A percentile compares a stretch with the other conserved stretches of the same genome.
phyloP scores from a whole-genome alignment of 768 basidiomycete genomes.

The Mycena belliarum region DNA sequence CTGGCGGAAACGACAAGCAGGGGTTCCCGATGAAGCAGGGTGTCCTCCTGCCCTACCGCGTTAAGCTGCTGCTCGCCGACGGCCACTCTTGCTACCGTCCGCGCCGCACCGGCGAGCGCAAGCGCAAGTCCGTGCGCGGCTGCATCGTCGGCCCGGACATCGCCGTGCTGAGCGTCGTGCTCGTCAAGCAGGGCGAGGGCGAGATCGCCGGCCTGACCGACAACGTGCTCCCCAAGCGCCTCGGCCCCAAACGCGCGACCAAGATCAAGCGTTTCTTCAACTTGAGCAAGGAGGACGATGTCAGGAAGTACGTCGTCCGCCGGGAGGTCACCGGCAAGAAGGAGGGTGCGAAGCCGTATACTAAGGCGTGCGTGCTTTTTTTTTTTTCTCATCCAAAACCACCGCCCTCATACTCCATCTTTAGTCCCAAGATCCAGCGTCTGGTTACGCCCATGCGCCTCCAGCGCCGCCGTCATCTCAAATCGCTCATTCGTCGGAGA shows the following conservation, averaged over 20 bases:
- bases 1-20: conserved; percentile 98
- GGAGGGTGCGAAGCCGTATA: conserved; percentile 87
- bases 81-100: conserved; percentile 98
- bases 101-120: conserved; percentile 92
- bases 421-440: conserved; percentile 93
- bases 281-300: conserved; percentile 96
- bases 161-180: conserved; percentile 88
- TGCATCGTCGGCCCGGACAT: conserved; percentile 98
- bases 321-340: conserved; percentile 92
- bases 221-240: conserved; percentile 87
- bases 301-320: conserved; percentile 94
- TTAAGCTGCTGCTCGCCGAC: conserved; percentile 88
- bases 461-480: conserved; percentile 94
- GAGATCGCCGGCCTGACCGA: conserved; percentile 94
- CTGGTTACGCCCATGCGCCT: conserved; percentile 94
- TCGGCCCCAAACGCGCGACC: conserved; percentile 96
- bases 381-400: not conserved
- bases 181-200: conserved; percentile 93
- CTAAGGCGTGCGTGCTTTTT: conserved; percentile 79
- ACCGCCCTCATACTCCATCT: not conserved
- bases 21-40: conserved; percentile 99
- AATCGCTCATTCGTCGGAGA: conserved; percentile 83
- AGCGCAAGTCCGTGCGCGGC: conserved; percentile 97
- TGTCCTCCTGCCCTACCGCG: conserved; percentile 92
- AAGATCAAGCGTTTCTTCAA: conserved; percentile 99